Percentiles rank a stretch among this genome's conserved stretches.
phyloP scores from a whole-genome alignment of 2,329 filamentous ascomycete genomes.

The Epichloe sibirici region DNA sequence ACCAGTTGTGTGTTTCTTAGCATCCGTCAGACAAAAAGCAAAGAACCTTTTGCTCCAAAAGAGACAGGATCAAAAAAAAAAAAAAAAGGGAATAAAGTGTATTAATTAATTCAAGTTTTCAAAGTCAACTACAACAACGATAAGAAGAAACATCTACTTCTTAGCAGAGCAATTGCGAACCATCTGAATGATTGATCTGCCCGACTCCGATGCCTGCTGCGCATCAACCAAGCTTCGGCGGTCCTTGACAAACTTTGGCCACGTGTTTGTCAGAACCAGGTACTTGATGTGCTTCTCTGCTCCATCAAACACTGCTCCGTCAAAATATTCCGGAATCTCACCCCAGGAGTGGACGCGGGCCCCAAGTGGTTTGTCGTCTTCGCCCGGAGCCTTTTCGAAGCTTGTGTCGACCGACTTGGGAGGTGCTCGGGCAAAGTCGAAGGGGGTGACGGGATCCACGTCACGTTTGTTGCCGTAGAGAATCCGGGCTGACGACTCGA shows the following conservation, averaged over 20 bases:
- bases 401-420: neutral
- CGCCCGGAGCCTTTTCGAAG: neutral
- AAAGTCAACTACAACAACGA: neutral
- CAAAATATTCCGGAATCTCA: slow-evolving; percentile 35
- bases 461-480: slow-evolving; percentile 24
- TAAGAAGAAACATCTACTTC: neutral
- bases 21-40: too few relatives aligned
- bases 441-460: slow-evolving; percentile 27
- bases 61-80: too few relatives aligned
- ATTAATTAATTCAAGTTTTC: neutral
- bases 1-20: too few relatives aligned
- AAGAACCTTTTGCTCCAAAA: too few relatives aligned
- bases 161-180: neutral
- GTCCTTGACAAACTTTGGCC: slow-evolving; percentile 44
- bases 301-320: slow-evolving; percentile 41
- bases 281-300: slow-evolving; percentile 52
- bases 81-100: too few relatives aligned
- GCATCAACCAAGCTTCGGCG: slow-evolving; percentile 14
- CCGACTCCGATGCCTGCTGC: slow-evolving; percentile 5
- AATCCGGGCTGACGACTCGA: slow-evolving; percentile 36
- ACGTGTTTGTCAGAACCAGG: slow-evolving; percentile 56
- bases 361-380: neutral
- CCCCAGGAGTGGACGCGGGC: slow-evolving; percentile 22
- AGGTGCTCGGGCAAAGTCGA: slow-evolving; percentile 12
- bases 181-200: slow-evolving; percentile 3